A percentile compares a stretch with the other conserved stretches of the same genome.
Conservation (phyloP, 306 rosid species). For the Prinsepia uniflora region DNA sequence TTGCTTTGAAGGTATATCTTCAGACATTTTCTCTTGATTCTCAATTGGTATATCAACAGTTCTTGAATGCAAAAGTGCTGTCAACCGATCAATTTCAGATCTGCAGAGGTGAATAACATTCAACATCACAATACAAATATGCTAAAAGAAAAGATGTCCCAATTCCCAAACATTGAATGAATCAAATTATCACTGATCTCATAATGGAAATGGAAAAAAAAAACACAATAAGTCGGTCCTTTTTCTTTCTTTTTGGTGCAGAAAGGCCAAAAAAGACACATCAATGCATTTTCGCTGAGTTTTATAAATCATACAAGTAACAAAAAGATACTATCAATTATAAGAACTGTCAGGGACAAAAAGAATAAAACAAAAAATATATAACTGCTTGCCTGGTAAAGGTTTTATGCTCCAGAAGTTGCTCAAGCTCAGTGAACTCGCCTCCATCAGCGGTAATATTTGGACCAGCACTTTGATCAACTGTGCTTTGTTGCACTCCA, state of each 20-base stretch:
- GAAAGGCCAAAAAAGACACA: no score
- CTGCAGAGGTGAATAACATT: conserved; percentile 39
- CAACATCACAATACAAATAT: neutral
- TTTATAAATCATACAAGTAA: neutral
- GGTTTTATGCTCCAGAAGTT: conserved; percentile 77
- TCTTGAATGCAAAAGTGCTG: conserved; percentile 72
- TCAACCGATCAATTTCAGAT: conserved; percentile 82
- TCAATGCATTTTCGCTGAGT: no score
- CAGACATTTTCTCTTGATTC: conserved; percentile 42
- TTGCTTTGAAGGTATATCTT: conserved; percentile 36
- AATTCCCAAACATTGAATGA: neutral
- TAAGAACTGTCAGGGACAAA: conserved; percentile 35
- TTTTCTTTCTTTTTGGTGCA: neutral
- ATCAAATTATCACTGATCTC: no score
- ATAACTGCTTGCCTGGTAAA: conserved; percentile 55
- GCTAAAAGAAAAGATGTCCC: neutral
- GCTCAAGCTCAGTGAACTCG: conserved; percentile 65
- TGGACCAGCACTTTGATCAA: conserved; percentile 33
- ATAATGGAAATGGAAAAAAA: no score
- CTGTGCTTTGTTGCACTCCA: conserved; percentile 37
- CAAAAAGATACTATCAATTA: neutral
- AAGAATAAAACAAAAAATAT: neutral
- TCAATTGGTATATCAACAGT: conserved; percentile 47
- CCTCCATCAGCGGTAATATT: conserved; percentile 38
- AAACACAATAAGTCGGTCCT: neutral